Percentiles rank a stretch among this genome's conserved stretches.
Evolutionary conservation across 2,329 filamentous ascomycete species (phyloP).

Genomic region (Venturia pyrina): DNA sequence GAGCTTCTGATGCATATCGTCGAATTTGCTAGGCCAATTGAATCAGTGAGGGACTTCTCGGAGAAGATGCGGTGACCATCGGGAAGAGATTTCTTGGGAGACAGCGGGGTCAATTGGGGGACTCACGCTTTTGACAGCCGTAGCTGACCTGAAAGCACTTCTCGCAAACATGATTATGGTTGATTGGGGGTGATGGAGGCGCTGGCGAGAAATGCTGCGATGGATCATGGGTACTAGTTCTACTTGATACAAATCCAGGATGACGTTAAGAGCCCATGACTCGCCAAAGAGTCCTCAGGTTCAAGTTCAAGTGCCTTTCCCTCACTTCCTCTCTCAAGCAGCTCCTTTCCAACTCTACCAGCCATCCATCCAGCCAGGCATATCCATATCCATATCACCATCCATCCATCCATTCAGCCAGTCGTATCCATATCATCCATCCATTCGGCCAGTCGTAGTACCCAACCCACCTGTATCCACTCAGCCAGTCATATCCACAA

Average conservation of each 20-base stretch:
- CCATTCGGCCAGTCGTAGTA: too few relatives aligned
- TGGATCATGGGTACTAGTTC: not conserved
- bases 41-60: not conserved
- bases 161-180: conserved; percentile 13
- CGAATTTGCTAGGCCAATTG: conserved; percentile 12
- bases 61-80: not conserved
- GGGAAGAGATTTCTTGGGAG: not conserved
- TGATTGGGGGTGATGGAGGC: not conserved
- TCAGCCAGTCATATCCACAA: too few relatives aligned
- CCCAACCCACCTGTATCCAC: too few relatives aligned
- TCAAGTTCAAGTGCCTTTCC: not conserved
- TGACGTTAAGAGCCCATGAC: not conserved
- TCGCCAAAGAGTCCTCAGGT: not conserved
- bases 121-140: conserved; percentile 11
- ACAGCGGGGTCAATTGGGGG: not conserved
- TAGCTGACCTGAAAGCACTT: conserved; percentile 11
- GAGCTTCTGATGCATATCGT: conserved; percentile 12
- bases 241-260: not conserved
- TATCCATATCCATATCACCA: too few relatives aligned
- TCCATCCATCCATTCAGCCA: too few relatives aligned
- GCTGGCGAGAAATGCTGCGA: not conserved
- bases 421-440: too few relatives aligned
- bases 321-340: not conserved
- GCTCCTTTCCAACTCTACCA: too few relatives aligned
- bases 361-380: too few relatives aligned